Base-by-base conservation (phyloP, 768 basidiomycete species). In the Boletus edulis region DNA sequence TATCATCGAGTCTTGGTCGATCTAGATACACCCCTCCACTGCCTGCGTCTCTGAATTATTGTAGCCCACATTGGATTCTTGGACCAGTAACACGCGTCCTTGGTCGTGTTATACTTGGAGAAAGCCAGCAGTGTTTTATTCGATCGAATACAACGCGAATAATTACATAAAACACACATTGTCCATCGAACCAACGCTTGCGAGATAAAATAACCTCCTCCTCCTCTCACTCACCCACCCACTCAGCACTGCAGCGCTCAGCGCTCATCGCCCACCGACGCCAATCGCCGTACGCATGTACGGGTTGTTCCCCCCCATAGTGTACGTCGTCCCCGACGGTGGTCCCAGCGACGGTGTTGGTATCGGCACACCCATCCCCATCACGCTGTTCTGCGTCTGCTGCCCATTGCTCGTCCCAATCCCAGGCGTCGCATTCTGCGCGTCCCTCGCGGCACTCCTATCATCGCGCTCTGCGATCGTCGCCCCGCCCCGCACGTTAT, bases 401-500 rank as follows among this genome's bases (percentile, higher is more conserved):
- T 52, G 62, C 15, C 66, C 72, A 14, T 66, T 68, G 2, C 46
- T 54, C 22, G 6, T 27, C 10, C 45, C 51, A 2, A 60, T 60
- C 1, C 78, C 82, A 12, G 84, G 83, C 8, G 84, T 82, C 65
- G 80, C 82, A 58, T 79, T 84, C 61, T 82, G 85, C 27, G 68
- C 65, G 38, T 84, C 85, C 55, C 61, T 52, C 73, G 76, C 57
- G 67, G 76, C 54, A 11, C 64, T 69, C 49, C 89, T 78, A 62
- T 91, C 89, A 55, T 91, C 89, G 17, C 88, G 78, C 70, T 91
- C 89, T 24, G 89, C 89, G 45, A 90, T 84, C n/a, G 89, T 91
- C 42, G 86, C 85, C 3, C 87, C 87, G 20, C 87, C 86, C 46
- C 88, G 76, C 18, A 79, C 79, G 1, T 78, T 78, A 65, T 89